Base-by-base conservation (phyloP, 176 grass and related monocot genomes). In the Echinochloa phyllopogon region DNA sequence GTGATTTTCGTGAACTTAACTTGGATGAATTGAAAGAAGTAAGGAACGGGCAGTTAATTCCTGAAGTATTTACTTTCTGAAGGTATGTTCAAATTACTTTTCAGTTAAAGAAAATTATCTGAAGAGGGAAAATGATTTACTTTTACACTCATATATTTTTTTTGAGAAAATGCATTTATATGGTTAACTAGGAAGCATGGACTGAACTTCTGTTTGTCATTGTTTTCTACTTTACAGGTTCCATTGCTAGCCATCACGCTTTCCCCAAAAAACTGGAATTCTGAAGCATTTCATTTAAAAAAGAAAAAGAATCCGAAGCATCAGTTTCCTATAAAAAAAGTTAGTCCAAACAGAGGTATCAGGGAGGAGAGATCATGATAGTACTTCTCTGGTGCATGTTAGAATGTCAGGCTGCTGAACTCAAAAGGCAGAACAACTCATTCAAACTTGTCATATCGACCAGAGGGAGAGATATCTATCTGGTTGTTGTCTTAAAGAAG, bases 21-120 rank as follows among this genome's bases (percentile, higher is more conserved):
- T 64, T 36, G 24, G 76, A 78, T 64, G 58, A 64, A 78, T 45
- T 13, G 6, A 60, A 72, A 59, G 39, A 40, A 41, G 16, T 33
- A 57, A 56, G 39, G n/a, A 72, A 82, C 59, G 65, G 45, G 52
- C 80, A 60, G 67, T 82, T 45, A 36, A 16, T 82, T 36, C 39
- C 59, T 47, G 80, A 82, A 67, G 60, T 80, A 47, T 67, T 65
- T 65, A 67, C 20, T 80, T 80, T 80, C 10, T 6, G 6, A 80
- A 82, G 51, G 67, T 72, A 82, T 52, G 61, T 15, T 15, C 11
- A 29, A n/a, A 39, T 66, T n/a, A 48, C 59, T 56, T 71, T 2
- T 27, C 58, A 65, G 5, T 66, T 48, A 65, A 66, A 59, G n/a
- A 56, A 20, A 15, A 21, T 56, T 56, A 56, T 47, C 14, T 61